A percentile compares a stretch with the other conserved stretches of the same genome.
Conservation (phyloP, 1,284 basidiomycete species). For the Porodaedalea pini region DNA sequence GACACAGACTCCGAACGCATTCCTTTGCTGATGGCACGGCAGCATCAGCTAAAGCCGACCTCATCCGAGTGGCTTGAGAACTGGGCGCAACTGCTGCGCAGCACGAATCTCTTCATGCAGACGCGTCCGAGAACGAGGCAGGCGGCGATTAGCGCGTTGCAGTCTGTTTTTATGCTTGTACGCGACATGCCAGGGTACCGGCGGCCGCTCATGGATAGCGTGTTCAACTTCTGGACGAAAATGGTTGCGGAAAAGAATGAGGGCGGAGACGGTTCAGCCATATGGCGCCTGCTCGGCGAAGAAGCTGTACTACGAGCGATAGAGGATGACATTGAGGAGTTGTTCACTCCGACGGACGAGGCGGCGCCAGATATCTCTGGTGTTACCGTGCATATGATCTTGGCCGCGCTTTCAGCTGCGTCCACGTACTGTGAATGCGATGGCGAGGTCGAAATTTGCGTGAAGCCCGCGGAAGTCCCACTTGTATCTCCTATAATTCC, state of each 20-base stretch:
- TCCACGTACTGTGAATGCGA: conserved; percentile 15
- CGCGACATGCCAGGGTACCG: conserved; percentile 67
- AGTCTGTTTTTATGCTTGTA: conserved; percentile 56
- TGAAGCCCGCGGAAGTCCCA: conserved; percentile 30
- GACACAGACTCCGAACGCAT: conserved; percentile 61
- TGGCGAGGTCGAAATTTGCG: conserved; percentile 23
- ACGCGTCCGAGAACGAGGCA: conserved; percentile 52
- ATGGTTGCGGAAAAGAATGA: conserved; percentile 35
- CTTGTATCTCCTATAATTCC: conserved; percentile 25
- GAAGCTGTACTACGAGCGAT: conserved; percentile 53
- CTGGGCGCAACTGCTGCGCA: conserved; percentile 57
- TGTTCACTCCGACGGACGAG: conserved; percentile 13
- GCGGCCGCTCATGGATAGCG: conserved; percentile 53
- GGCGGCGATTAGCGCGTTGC: conserved; percentile 52
- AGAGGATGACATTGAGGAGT: conserved; percentile 35
- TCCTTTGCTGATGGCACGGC: conserved; percentile 55
- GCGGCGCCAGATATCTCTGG: conserved; percentile 1
- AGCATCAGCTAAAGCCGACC: conserved; percentile 64
- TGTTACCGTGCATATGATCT: conserved; percentile 18
- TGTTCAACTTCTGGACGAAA: conserved; percentile 50
- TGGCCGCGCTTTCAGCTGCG: conserved; percentile 9
- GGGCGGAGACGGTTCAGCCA: conserved; percentile 42
- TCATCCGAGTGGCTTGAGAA: conserved; percentile 64
- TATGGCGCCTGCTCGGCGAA: conserved; percentile 63
- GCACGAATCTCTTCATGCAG: conserved; percentile 43